Conservation (phyloP, 2,329 filamentous ascomycete species). For the Chalara sp. region DNA sequence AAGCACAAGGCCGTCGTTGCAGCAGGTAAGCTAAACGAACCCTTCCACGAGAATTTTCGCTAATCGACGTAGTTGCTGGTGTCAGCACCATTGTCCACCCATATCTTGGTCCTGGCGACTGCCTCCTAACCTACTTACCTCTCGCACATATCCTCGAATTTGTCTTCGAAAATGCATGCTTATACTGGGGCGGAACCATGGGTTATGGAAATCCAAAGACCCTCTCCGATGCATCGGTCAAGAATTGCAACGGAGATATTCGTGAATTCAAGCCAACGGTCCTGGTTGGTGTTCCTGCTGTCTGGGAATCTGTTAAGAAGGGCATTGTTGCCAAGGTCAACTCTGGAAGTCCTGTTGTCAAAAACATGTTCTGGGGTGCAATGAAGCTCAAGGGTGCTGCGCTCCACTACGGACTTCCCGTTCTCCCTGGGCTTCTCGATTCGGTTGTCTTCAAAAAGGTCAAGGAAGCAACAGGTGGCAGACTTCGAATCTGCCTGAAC, state of each 20-base stretch:
- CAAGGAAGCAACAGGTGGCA: constrained; percentile 81
- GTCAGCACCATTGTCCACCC: constrained; percentile 69
- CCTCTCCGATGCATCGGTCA: constrained; percentile 75
- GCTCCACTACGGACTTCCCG: constrained; percentile 50
- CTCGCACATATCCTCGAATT: constrained; percentile 95
- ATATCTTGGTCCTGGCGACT: constrained; percentile 69
- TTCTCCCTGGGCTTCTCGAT: constrained; percentile 64
- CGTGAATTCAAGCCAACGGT: constrained; percentile 83
- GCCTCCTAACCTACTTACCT: constrained; percentile 82
- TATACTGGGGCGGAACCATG: constrained; percentile 85
- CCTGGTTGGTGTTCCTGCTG: constrained; percentile 87
- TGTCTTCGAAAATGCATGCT: constrained; percentile 82
- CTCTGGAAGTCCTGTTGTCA: constrained; percentile 60
- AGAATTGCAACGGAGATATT: constrained; percentile 89
- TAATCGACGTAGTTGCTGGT: constrained; percentile 58
- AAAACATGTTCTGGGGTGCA: constrained; percentile 70
- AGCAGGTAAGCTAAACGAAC: constrained; percentile 64
- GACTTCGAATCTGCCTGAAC: constrained; percentile 85
- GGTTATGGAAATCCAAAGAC: constrained; percentile 90
- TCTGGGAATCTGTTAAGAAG: constrained; percentile 97
- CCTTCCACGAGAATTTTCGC: constrained; percentile 42
- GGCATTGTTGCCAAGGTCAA: constrained; percentile 70
- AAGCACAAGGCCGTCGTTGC: constrained; percentile 79
- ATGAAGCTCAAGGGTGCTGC: constrained; percentile 54
- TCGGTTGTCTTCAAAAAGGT: constrained; percentile 86